Evolutionary conservation across 176 grass and related monocot genomes (phyloP), one percentile per base, ranked within the genome.

Genomic region (Saccharum officinarum): DNA sequence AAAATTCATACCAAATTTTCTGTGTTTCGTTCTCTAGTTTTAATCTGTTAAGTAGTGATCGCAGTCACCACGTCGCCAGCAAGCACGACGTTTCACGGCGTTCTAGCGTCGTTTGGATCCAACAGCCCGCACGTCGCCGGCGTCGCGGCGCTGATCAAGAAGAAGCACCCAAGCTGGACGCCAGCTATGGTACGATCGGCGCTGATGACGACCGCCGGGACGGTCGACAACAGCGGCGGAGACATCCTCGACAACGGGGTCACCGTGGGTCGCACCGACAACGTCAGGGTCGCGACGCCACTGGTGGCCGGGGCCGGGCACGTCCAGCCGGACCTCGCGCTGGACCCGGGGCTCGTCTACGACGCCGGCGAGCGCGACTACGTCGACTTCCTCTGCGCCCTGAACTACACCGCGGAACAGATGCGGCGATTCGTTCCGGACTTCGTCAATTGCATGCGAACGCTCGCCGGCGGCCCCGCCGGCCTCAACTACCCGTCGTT

Each of bases 151-250:
- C 34, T 91, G 52, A 75, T 94, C 57, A 75, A 46, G 65, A 77
- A 77, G 54, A 78, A 78, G 28, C 67, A 91, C 60, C 61, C 20
- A 11, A 55, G 30, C 54, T 90, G 85, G 92, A 79, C 82, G 45
- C 92, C 88, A 2, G 88, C 92, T 57, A 87, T 92, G 92, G 82
- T 94, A 7, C 77, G 89, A 2, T 94, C 87, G 20, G 89, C 87
- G 45, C 86, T 94, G 14, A 80, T 92, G 71, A 94, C 89, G 46
- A 88, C 92, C 6, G 92, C 92, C 12, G 72, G 30, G 18, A 54
- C 71, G 11, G 76, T 91, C 8, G 89, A 94, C 76, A 91, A 87
- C 76, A 50, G 16, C 14, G 65, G 47, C 38, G 71, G 87, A 0
- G 28, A 67, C 7, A 94, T 92, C 65, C 7, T 70, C 3, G 78